Evolutionary conservation across 2,329 filamentous ascomycete genomes (phyloP), one percentile per base, ranked within the genome.

Genomic region (Aspergillus melleus): DNA sequence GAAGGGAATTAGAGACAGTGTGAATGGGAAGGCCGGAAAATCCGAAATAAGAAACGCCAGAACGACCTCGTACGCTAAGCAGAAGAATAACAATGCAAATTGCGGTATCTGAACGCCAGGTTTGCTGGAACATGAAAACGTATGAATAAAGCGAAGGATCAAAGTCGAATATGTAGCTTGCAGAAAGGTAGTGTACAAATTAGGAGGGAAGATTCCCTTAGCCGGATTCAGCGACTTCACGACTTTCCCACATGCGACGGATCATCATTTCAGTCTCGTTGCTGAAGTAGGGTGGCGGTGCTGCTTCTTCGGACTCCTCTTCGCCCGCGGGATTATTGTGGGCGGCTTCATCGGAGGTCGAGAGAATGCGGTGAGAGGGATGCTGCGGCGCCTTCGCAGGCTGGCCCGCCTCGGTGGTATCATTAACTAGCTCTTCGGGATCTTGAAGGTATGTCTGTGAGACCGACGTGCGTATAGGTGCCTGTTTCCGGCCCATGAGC

Each of bases 211-310:
- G 8, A 42, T 1, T 51, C 46, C 16, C 52, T 71, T 61, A 77
- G 32, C 72, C 72, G 24, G 70, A 72, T 16, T 68, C 70, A 19
- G 76, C 72, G 5, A 78, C 74, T 56, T 78, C 76, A 51, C 77
- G 74, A 57, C 74, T 78, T 51, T 79, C 75, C 77, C 77, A 79
- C 66, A 79, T 76, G 51, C 77, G 74, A 47, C 76, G 74, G 55
- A 79, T 70, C 67, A 79, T 72, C 66, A 79, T 68, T 36, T 76
- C 76, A 5, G 66, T 61, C 56, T 76, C 75, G 54, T 64, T 72
- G 2, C 72, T 62, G 19, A 65, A 30, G 2, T 55, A 64, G 30
- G 61, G 66, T 42, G 71, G 70, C 29, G 61, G 65, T 9, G 63
- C 68, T 19, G 70, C 67, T 12, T 63, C 55, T 2, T 16, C 14